Conservation (phyloP, 768 basidiomycete genomes). For the Mycena vitilis region DNA sequence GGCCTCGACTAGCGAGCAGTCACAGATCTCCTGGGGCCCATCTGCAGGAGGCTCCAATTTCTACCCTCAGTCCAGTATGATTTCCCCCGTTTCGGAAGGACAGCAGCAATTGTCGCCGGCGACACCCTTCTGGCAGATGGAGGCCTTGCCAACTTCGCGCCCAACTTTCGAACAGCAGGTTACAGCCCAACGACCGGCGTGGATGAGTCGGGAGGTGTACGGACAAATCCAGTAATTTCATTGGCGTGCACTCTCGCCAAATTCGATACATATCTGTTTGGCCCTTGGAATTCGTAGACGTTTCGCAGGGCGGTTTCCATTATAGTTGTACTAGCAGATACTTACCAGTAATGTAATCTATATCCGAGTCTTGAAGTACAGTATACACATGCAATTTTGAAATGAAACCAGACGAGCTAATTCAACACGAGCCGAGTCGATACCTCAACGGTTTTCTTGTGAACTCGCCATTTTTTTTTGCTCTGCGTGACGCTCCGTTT, state of each 20-base stretch:
- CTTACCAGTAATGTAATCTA: background rate
- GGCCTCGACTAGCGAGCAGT: constrained; percentile 1
- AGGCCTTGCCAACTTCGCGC: background rate
- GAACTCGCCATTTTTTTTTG: too few relatives aligned
- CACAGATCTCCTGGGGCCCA: constrained; percentile 16
- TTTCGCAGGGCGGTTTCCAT: constrained; percentile 1
- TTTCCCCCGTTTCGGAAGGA: background rate
- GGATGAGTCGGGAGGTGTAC: background rate
- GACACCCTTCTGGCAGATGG: constrained; percentile 12
- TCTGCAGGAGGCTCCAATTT: background rate
- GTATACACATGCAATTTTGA: too few relatives aligned
- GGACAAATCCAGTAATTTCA: background rate
- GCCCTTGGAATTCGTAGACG: background rate
- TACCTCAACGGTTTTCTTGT: too few relatives aligned
- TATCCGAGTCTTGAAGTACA: too few relatives aligned
- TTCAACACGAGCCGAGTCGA: too few relatives aligned
- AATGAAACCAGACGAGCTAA: too few relatives aligned
- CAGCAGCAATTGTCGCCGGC: background rate
- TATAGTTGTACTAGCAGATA: background rate
- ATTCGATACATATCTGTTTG: background rate
- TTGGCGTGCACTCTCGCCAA: background rate
- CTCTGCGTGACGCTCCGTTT: too few relatives aligned
- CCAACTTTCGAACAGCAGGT: background rate
- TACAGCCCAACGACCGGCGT: background rate
- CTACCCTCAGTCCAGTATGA: background rate